phyloP scores from a whole-genome alignment of 116 monocot genomes.

The Papilionanthe hybrid region DNA sequence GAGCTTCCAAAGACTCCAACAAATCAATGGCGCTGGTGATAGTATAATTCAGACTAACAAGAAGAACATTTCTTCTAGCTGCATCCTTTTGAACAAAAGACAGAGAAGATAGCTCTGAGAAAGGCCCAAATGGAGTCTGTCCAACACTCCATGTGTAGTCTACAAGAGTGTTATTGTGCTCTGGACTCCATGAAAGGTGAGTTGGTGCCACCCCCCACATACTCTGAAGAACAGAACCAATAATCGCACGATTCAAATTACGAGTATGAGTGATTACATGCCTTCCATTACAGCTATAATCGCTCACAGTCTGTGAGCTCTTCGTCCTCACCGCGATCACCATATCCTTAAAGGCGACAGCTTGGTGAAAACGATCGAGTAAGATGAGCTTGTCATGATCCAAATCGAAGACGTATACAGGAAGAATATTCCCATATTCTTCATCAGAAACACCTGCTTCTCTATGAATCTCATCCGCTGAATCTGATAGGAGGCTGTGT shows the following conservation, averaged over 20 bases:
- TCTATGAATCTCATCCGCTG: conserved; percentile 51
- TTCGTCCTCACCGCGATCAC: conserved; percentile 80
- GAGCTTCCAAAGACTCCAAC: conserved; percentile 53
- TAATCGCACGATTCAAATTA: conserved; percentile 69
- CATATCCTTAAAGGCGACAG: conserved; percentile 87
- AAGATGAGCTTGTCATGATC: conserved; percentile 65
- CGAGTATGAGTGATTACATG: conserved; percentile 75
- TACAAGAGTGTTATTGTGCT: conserved; percentile 66
- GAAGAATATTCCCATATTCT: conserved; percentile 45
- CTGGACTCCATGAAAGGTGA: conserved; percentile 75
- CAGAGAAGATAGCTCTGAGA: conserved; percentile 55
- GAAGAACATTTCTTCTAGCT: conserved; percentile 73
- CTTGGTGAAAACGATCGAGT: conserved; percentile 86
- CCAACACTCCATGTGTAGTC: conserved; percentile 97
- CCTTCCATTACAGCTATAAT: conserved; percentile 93
- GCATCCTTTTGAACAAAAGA: conserved; percentile 93
- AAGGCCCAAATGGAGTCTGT: conserved; percentile 91
- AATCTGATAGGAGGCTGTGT: conserved; percentile 58
- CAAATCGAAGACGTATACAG: conserved; percentile 89
- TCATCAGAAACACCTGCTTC: conserved; percentile 37
- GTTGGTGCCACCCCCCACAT: conserved; percentile 91
- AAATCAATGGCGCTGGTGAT: conserved; percentile 62
- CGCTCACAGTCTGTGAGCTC: conserved; percentile 75
- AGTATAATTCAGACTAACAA: conserved; percentile 70
- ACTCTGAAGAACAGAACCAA: conserved; percentile 81